phyloP scores from a whole-genome alignment of 2,329 filamentous ascomycete species.

The Hypoxylon sp. region DNA sequence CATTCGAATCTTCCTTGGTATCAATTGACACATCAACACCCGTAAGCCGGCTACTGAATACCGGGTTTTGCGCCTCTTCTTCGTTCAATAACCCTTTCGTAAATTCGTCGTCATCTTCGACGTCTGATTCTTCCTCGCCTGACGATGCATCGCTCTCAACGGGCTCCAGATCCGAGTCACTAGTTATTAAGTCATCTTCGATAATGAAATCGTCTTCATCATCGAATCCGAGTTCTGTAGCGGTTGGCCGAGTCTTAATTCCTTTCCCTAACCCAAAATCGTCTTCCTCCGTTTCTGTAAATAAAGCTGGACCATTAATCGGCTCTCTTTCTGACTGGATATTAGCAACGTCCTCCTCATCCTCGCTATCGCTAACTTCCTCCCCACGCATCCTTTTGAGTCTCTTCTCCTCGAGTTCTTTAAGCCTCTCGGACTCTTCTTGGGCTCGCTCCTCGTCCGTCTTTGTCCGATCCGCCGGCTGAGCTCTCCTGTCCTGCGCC shows the following conservation, averaged over 20 bases:
- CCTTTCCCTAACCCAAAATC: slow-evolving; percentile 74
- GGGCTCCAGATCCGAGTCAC: slow-evolving; percentile 78
- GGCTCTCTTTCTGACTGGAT: slow-evolving; percentile 52
- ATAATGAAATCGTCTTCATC: slow-evolving; percentile 96
- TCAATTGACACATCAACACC: slow-evolving; percentile 60
- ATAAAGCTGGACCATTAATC: slow-evolving; percentile 37
- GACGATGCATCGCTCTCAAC: slow-evolving; percentile 68
- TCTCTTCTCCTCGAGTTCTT: slow-evolving; percentile 86
- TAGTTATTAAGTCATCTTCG: slow-evolving; percentile 89
- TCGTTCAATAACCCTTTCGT: slow-evolving; percentile 76
- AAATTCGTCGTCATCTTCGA: slow-evolving; percentile 76
- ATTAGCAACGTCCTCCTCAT: slow-evolving; percentile 54
- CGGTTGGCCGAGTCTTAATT: slow-evolving; percentile 70
- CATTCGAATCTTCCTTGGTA: slow-evolving; percentile 64
- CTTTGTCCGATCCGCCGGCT: slow-evolving; percentile 89
- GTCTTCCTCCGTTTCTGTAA: slow-evolving; percentile 62
- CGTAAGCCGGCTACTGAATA: slow-evolving; percentile 59
- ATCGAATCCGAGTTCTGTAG: slow-evolving; percentile 79
- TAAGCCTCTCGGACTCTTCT: slow-evolving; percentile 82
- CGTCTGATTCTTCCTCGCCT: slow-evolving; percentile 62
- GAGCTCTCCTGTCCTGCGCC: slow-evolving; percentile 85
- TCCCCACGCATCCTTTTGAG: slow-evolving; percentile 90
- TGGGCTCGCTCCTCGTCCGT: slow-evolving; percentile 88
- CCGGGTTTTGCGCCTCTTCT: slow-evolving; percentile 67
- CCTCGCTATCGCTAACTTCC: slow-evolving; percentile 59